phyloP scores from a whole-genome alignment of 305 asterid genomes.

The Fraxinus velutina region DNA sequence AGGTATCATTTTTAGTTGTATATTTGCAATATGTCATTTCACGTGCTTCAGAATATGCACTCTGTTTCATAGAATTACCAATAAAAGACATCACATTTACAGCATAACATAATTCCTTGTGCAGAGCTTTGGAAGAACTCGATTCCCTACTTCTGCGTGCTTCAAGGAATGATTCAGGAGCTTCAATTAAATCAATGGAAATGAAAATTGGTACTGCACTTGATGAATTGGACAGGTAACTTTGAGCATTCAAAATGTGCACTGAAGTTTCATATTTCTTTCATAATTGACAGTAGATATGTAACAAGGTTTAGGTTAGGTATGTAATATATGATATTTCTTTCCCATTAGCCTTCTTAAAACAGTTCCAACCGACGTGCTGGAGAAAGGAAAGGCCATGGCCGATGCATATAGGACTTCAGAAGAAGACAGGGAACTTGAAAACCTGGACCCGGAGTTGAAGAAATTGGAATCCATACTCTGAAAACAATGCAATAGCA shows the following conservation, averaged over 20 bases:
- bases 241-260: not conserved
- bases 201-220: slow-evolving; percentile 45
- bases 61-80: not conserved
- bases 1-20: slow-evolving; percentile 44
- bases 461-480: slow-evolving; percentile 67
- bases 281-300: not conserved
- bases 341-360: slow-evolving; percentile 50
- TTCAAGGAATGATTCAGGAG: slow-evolving; percentile 59
- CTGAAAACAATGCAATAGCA: slow-evolving; percentile 24
- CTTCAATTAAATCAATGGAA: slow-evolving; percentile 65
- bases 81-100: not conserved
- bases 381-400: slow-evolving; percentile 76
- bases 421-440: slow-evolving; percentile 37
- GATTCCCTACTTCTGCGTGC: slow-evolving; percentile 84
- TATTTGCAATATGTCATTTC: not conserved
- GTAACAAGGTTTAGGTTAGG: not conserved
- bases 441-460: slow-evolving; percentile 51
- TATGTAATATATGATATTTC: not conserved
- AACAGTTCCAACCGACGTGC: slow-evolving; percentile 76
- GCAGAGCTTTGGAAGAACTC: slow-evolving; percentile 88
- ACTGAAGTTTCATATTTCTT: not conserved
- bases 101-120: not conserved
- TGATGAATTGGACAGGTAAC: slow-evolving; percentile 69
- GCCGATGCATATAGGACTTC: slow-evolving; percentile 63
- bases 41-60: not conserved